Evolutionary conservation across 2,329 filamentous ascomycete species (phyloP), one percentile per base, ranked within the genome.

Genomic region (Emericellopsis cladophorae): DNA sequence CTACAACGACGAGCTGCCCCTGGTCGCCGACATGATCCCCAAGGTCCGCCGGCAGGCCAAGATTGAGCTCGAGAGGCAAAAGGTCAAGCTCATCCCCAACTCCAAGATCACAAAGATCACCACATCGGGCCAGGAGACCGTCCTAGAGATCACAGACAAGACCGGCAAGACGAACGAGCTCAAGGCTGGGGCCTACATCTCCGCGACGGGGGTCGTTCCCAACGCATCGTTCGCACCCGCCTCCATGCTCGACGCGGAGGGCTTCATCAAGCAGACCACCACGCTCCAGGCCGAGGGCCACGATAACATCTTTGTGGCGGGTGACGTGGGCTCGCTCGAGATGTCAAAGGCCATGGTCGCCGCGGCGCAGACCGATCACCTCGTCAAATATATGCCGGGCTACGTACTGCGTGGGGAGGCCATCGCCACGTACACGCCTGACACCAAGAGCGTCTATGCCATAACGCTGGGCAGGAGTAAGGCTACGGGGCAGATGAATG

Each of bases 191-290:
- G 54, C 70, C 1, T 66, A 69, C 49, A 51, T 75, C 12, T 68
- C 70, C 0, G 62, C 68, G 0, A 65, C 60, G 31, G 72, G 72
- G 35, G 44, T 62, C 4, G 39, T 51, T 1, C 60, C 64, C 42
- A 75, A 75, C 54, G 65, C 62, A 1, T 49, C 52, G 5, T 71
- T 70, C 47, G 50, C 58, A 26, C 64, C 67, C 4, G 44, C 53
- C 7, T 40, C 47, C 1, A 50, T 70, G 43, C 54, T 62, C 15
- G 60, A 64, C 31, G 40, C 43, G 21, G 31, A 42, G 1, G 58
- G 57, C 7, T 59, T 53, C 41, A 42, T 70, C 40, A 53, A 55
- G 44, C 62, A 66, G 48, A 62, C 58, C 34, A 51, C 48, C 4
- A 53, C 49, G 18, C 52, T 71, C 10, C 60, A 59, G 34, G 54